Conservation (phyloP, 106 monocot species). For the Acorus gramineus region DNA sequence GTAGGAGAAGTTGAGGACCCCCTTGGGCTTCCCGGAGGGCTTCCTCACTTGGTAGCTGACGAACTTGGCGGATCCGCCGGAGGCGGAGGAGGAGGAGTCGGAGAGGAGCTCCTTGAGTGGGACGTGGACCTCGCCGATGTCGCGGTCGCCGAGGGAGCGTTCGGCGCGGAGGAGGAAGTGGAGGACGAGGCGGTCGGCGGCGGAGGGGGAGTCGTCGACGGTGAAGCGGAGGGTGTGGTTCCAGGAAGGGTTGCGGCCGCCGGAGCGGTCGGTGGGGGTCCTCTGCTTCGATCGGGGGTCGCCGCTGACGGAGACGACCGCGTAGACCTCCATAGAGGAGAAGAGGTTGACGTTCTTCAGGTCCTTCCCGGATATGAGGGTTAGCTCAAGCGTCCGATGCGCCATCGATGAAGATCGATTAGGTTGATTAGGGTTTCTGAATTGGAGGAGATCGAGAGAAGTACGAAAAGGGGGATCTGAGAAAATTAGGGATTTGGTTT, state of each 20-base stretch:
- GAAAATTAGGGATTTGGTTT: too few relatives aligned
- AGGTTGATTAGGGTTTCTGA: too few relatives aligned
- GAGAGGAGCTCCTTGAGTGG: constrained; percentile 55
- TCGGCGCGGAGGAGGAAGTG: constrained; percentile 45
- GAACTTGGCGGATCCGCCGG: constrained; percentile 8
- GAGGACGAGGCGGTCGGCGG: constrained; percentile 14
- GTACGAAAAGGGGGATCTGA: too few relatives aligned
- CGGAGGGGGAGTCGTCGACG: constrained; percentile 22
- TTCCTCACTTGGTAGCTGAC: constrained; percentile 59
- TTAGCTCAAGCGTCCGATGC: constrained; percentile 46
- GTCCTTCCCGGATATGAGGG: constrained; percentile 74
- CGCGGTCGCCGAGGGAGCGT: constrained; percentile 62
- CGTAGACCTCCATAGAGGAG: constrained; percentile 75
- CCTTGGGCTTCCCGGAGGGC: constrained; percentile 43
- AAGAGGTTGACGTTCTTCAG: constrained; percentile 61
- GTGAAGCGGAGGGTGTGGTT: constrained; percentile 45
- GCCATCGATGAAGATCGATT: constrained; percentile 23
- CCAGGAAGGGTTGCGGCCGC: constrained; percentile 67
- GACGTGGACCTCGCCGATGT: constrained; percentile 75
- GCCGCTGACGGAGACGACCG: constrained; percentile 44
- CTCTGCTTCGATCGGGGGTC: constrained; percentile 39
- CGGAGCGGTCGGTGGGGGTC: constrained; percentile 37
- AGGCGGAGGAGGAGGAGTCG: constrained; percentile 4
- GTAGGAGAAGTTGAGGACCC: constrained; percentile 77
- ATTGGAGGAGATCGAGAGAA: too few relatives aligned